A percentile compares a stretch with the other conserved stretches of the same genome.
Evolutionary conservation across 129 eudicot species (phyloP).

Genomic region (Centrapalus pauciflorus): DNA sequence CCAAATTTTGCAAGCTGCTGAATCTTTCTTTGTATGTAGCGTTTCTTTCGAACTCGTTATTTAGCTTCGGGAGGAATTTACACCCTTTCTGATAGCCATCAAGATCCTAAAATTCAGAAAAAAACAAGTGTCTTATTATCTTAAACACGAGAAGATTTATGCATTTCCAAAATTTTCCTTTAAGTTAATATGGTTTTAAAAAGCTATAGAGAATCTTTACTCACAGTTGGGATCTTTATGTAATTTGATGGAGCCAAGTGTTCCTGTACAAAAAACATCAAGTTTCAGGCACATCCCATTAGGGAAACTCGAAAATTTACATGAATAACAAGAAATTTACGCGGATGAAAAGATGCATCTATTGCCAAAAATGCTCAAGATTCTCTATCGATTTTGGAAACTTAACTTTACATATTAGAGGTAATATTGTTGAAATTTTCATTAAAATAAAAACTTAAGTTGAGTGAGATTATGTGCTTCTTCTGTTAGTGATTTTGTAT

Average conservation of each 20-base stretch:
- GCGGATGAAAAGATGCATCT: neutral
- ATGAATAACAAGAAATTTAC: slow-evolving; percentile 7
- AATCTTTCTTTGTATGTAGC: slow-evolving; percentile 67
- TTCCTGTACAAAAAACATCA: slow-evolving; percentile 37
- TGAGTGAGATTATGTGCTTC: neutral
- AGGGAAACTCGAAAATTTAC: no score
- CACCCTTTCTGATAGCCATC: slow-evolving; percentile 53
- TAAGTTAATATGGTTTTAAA: slow-evolving; percentile 15
- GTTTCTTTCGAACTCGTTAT: slow-evolving; percentile 56
- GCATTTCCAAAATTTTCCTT: neutral
- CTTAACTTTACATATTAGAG: no score
- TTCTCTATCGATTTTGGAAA: no score
- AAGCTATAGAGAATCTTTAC: slow-evolving; percentile 17
- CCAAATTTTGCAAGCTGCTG: slow-evolving; percentile 70
- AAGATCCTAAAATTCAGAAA: slow-evolving; percentile 41
- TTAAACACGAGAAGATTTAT: neutral
- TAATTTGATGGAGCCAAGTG: slow-evolving; percentile 78
- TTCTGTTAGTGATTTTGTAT: no score
- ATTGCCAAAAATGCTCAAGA: no score
- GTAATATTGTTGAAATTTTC: neutral
- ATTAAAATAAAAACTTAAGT: neutral
- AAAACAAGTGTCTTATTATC: no score
- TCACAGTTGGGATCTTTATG: slow-evolving; percentile 83
- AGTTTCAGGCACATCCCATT: slow-evolving; percentile 1
- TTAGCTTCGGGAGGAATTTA: slow-evolving; percentile 67